These are phyloP conservation scores for Tylopilus sp. DNA, from an alignment of 768 basidiomycete genomes.

Conservation along the genomic window DNA sequence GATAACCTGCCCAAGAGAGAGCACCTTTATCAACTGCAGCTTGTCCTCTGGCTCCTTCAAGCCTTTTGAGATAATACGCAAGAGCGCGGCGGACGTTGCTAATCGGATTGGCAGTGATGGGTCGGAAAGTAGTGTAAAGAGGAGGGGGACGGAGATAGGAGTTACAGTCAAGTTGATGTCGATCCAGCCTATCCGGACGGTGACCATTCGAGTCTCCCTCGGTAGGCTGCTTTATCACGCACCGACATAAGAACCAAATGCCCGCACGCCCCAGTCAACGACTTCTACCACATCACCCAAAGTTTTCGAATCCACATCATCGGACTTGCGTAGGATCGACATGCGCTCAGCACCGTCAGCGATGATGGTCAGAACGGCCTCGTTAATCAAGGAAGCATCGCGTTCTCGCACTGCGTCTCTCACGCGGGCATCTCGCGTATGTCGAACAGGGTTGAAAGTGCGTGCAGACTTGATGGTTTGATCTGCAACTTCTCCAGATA, in stretches of 20 bases:
- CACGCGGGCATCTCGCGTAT: slow-evolving; percentile 78
- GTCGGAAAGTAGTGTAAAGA: slow-evolving; percentile 81
- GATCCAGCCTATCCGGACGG: slow-evolving; percentile 76
- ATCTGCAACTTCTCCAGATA: slow-evolving; percentile 97
- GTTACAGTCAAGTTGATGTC: slow-evolving; percentile 97
- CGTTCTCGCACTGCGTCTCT: slow-evolving; percentile 87
- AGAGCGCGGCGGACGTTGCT: slow-evolving; percentile 75
- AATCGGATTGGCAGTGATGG: slow-evolving; percentile 75
- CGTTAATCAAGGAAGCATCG: slow-evolving; percentile 84
- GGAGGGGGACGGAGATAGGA: slow-evolving; percentile 77
- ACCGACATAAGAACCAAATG: slow-evolving; percentile 94
- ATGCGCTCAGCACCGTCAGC: slow-evolving; percentile 65
- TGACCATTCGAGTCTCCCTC: background rate
- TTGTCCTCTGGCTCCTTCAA: slow-evolving; percentile 90
- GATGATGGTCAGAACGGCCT: slow-evolving; percentile 81
- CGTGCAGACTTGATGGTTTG: slow-evolving; percentile 89
- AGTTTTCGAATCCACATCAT: slow-evolving; percentile 44
- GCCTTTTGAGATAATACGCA: slow-evolving; percentile 87
- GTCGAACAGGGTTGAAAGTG: slow-evolving; percentile 62
- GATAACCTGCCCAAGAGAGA: slow-evolving; percentile 81
- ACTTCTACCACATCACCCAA: slow-evolving; percentile 66
- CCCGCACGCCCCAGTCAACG: slow-evolving; percentile 89
- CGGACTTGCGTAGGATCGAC: slow-evolving; percentile 46
- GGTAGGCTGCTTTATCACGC: slow-evolving; percentile 33
- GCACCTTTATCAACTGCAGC: slow-evolving; percentile 82